Evolutionary conservation across 2,329 filamentous ascomycete genomes (phyloP), one percentile per base, ranked within the genome.

Genomic region (Penicillium sp.): DNA sequence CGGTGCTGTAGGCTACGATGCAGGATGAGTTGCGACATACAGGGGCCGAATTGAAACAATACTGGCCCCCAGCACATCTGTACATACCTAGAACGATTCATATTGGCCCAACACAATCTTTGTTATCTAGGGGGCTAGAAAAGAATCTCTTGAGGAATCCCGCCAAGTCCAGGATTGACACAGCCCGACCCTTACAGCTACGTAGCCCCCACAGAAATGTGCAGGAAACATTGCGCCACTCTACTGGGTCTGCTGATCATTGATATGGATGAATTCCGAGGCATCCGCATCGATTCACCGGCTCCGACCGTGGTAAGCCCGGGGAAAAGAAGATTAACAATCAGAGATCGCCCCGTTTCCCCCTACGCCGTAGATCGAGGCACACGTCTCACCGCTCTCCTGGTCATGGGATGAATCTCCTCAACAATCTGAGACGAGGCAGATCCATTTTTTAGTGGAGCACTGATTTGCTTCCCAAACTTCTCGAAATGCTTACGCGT

Each of bases 71-170:
- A 33, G 29, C 29, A 31, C 29, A 31, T 31, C 29, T 31, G 11
- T 33, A 14, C 13, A 33, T 39, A 19, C n/a, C 35, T 11, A 39
- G 35, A 19, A 19, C 9, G 16, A 11, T 16, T 50, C 25, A 19
- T n/a, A 16, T 42, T n/a, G 31, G 16, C 23, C 23, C n/a, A 47
- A 47, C 14, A 16, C 19, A 31, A 44, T 35, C 16, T 27, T 31
- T n/a, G 44, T 47, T 54, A 54, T 54, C 44, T 29, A 54, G 52
- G 52, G 52, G 44, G 26, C 9, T 10, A 23, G 14, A 37, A 33
- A 54, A 56, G 46, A 56, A 58, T 61, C 52, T 33, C 21, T 39
- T 42, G 39, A 37, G 31, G 50, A 60, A 54, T 59, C 35, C 50
- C 35, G 50, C 57, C 57, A 57, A 60, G 50, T 23, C 27, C 46